phyloP scores from a whole-genome alignment of 257 asterid species.

The Apocynum venetum region DNA sequence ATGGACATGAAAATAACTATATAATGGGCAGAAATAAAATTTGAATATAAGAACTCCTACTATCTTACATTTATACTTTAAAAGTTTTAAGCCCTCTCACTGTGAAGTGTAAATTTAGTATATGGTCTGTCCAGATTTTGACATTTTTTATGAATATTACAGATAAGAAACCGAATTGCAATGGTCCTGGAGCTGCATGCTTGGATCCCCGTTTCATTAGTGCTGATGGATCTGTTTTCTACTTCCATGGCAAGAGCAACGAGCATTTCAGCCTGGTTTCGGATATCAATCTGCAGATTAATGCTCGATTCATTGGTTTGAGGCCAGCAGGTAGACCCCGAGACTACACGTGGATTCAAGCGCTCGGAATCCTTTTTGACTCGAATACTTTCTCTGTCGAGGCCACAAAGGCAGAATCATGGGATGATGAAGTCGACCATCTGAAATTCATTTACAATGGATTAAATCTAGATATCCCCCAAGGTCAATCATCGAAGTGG shows the following conservation, averaged over 20 bases:
- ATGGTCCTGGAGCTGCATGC: constrained; percentile 24
- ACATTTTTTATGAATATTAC: background rate
- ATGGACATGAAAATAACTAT: too few species aligned
- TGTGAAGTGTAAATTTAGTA: too few species aligned
- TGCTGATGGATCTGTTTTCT: constrained; percentile 23
- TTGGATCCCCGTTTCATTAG: constrained; percentile 24
- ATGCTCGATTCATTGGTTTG: constrained; percentile 19
- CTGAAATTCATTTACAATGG: constrained; percentile 11
- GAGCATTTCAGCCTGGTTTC: constrained; percentile 23
- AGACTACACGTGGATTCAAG: constrained; percentile 13
- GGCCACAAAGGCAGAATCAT: constrained; percentile 18
- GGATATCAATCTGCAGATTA: constrained; percentile 9
- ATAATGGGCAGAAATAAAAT: too few species aligned
- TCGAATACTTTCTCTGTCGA: constrained; percentile 13
- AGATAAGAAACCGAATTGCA: constrained; percentile 24
- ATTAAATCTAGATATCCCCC: background rate
- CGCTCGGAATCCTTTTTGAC: constrained; percentile 15
- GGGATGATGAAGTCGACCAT: constrained; percentile 15
- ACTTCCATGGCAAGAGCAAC: constrained; percentile 28
- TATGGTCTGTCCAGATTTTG: background rate
- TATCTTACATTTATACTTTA: too few species aligned
- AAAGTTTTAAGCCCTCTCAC: too few species aligned
- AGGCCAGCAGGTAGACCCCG: constrained; percentile 15
- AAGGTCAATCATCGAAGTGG: constrained; percentile 9
- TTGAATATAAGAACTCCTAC: too few species aligned